Evolutionary conservation across 148 eudicot species (phyloP).

Genomic region (Rhododendron griersonianum): DNA sequence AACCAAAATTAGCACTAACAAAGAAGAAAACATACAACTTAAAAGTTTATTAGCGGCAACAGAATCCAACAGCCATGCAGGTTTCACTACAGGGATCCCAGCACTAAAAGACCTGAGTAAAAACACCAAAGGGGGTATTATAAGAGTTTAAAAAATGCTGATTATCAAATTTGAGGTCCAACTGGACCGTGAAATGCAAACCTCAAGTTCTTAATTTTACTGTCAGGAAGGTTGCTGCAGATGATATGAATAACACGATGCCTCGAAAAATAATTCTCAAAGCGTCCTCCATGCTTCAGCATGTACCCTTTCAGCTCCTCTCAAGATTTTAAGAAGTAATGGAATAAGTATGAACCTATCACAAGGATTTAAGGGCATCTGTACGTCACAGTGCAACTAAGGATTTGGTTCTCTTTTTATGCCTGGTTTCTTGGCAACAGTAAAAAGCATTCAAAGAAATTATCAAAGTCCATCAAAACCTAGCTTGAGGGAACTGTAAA

Average conservation of each 20-base stretch:
- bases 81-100: slow-evolving; percentile 92
- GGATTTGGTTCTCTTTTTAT: neutral
- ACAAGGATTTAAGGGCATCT: neutral
- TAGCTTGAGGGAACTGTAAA: slow-evolving; percentile 88
- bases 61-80: slow-evolving; percentile 82
- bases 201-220: slow-evolving; percentile 91
- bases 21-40: slow-evolving; percentile 55
- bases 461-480: slow-evolving; percentile 32
- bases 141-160: neutral
- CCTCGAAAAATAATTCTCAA: slow-evolving; percentile 94
- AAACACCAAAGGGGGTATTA: neutral
- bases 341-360: neutral
- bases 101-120: slow-evolving; percentile 77
- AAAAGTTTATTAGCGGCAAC: slow-evolving; percentile 72
- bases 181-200: slow-evolving; percentile 6
- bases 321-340: neutral
- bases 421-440: neutral
- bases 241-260: slow-evolving; percentile 81
- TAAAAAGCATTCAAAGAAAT: neutral
- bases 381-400: neutral
- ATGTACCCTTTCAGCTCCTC: slow-evolving; percentile 84
- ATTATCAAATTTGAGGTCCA: neutral
- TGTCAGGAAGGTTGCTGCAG: slow-evolving; percentile 90
- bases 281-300: slow-evolving; percentile 86
- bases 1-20: neutral